Evolutionary conservation across 768 basidiomycete genomes (phyloP), one percentile per base, ranked within the genome.

Genomic region (Trametes sanguinea): DNA sequence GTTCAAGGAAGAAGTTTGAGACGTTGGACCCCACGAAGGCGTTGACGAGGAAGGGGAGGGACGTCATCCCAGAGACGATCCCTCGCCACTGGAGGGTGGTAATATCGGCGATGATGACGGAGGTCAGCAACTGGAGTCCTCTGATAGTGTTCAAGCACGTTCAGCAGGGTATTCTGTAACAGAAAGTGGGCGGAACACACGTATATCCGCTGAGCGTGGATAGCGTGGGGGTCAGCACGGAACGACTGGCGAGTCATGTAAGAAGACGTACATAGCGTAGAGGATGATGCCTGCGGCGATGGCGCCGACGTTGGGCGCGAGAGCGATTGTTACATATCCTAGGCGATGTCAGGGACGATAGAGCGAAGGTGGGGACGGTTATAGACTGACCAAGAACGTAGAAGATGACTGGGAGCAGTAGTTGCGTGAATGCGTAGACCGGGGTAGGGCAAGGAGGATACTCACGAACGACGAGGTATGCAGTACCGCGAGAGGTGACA

Each of bases 61-160:
- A 78, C 11, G 78, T 78, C 32, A 85, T 71, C 5, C 74, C 75
- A 5, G 76, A 76, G 17, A 84, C 78, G 30, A 84, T 64, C 3
- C 70, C 72, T 35, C 72, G 64, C 72, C 72, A 73, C 61, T 71
- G 65, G 17, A 73, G 69, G 10, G 70, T 70, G 33, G 72, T 68
- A 51, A 73, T 68, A 46, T 71, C 72, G 14, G 72, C 70, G 37
- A 71, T 66, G 60, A 73, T 69, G 52, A 73, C 64, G 44, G 85
- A 83, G 8, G 83, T 86, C 16, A 88, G 78, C 9, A 88, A 74
- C 71, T 88, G 86, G 35, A 88, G 74, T 3, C 86, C 86, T 13
- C 81, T 82, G 53, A 6, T n/a, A 53, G 37, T 46, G 46, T 22
- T 22, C 22, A 22, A 40, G 22, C 29, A 2, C 7, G 30, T 48